These are phyloP conservation scores for Physocladia obscura DNA, from an alignment of 192 early-diverging fungal species.

Conservation along the genomic window DNA sequence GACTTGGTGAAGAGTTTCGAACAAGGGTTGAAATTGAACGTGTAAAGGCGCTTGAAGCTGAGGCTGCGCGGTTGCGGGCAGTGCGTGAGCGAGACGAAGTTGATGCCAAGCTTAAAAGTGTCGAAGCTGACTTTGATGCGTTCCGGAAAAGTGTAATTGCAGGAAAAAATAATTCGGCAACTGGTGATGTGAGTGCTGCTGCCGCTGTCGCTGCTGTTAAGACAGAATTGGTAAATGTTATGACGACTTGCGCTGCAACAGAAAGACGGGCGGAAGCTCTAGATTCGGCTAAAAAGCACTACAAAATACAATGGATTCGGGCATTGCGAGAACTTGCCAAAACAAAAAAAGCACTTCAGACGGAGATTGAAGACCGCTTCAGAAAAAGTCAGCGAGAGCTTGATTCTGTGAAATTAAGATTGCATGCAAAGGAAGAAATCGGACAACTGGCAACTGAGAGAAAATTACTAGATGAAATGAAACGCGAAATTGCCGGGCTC, in stretches of 20 bases:
- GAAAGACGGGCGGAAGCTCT: slow-evolving; percentile 31
- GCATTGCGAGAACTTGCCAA: slow-evolving; percentile 35
- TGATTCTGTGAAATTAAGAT: slow-evolving; percentile 17
- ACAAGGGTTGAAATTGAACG: slow-evolving; percentile 37
- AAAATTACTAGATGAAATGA: slow-evolving; percentile 2
- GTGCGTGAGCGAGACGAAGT: slow-evolving; percentile 25
- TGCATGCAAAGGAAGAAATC: slow-evolving; percentile 18
- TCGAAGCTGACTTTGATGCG: slow-evolving; percentile 28
- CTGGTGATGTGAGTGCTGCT: slow-evolving; percentile 2
- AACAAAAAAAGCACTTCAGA: slow-evolving; percentile 20
- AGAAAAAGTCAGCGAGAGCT: slow-evolving; percentile 4
- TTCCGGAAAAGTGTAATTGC: not conserved
- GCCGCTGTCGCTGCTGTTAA: slow-evolving; percentile 17
- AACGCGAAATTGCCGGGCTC: not conserved
- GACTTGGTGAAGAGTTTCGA: slow-evolving; percentile 41
- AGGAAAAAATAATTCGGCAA: slow-evolving; percentile 11
- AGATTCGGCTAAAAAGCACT: slow-evolving; percentile 35
- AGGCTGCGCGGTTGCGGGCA: slow-evolving; percentile 28
- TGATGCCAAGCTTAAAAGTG: slow-evolving; percentile 19
- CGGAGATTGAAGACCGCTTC: slow-evolving; percentile 24
- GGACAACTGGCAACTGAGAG: slow-evolving; percentile 10
- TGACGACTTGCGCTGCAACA: slow-evolving; percentile 1
- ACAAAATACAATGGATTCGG: slow-evolving; percentile 39
- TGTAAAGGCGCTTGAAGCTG: slow-evolving; percentile 26
- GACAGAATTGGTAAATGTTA: slow-evolving; percentile 16